Evolutionary conservation across 78 protist species (phyloP).

Genomic region (Guillardia theta): DNA sequence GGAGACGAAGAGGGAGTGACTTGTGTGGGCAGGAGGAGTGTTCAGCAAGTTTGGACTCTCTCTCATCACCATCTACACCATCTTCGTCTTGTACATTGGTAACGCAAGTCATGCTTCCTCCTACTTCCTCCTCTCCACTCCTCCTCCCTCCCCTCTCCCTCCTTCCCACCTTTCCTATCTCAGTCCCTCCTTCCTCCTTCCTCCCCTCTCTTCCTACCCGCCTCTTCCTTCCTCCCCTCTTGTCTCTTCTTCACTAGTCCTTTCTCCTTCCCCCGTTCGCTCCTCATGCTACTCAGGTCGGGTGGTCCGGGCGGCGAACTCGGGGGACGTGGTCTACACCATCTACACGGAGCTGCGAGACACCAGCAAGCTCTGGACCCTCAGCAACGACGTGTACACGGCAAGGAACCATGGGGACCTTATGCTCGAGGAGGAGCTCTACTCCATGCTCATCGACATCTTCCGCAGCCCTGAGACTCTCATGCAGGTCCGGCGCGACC

Average conservation of each 20-base stretch:
- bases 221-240: background rate
- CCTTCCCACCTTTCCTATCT: background rate
- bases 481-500: no score
- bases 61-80: slow-evolving; percentile 26
- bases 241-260: no score
- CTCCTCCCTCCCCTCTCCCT: background rate
- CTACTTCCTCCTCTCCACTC: background rate
- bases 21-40: no score
- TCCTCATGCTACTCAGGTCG: background rate
- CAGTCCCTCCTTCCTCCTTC: background rate
- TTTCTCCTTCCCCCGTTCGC: background rate
- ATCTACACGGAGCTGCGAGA: background rate
- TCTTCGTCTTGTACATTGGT: background rate
- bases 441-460: background rate
- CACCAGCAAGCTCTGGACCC: background rate
- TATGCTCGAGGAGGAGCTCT: slow-evolving; percentile 32
- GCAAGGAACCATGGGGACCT: background rate
- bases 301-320: background rate
- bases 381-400: background rate
- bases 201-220: background rate
- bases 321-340: background rate
- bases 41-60: slow-evolving; percentile 8
- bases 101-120: background rate
- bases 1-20: no score
- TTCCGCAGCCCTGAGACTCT: slow-evolving; percentile 32